Percentiles rank a stretch among this genome's conserved stretches.
Conservation (phyloP, 306 rosid genomes). For the Ochetophila trinervis region DNA sequence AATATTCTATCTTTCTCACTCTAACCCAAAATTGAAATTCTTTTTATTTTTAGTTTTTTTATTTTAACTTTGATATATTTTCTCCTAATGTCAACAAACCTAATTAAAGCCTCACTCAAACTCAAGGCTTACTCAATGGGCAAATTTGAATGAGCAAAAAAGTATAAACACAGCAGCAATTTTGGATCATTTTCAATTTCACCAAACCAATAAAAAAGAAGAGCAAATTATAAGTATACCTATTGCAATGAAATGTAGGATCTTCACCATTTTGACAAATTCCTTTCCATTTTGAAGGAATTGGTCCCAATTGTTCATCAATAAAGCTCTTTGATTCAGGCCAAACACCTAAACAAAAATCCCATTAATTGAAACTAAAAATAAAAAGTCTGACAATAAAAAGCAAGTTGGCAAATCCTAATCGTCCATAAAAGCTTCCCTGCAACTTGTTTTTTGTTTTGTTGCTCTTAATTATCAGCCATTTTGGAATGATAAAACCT, state of each 20-base stretch:
- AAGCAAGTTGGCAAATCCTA: neutral
- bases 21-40: too few species aligned
- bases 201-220: neutral
- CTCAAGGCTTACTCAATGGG: too few species aligned
- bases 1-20: neutral
- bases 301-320: conserved; percentile 65
- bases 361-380: conserved; percentile 6
- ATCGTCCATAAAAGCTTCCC: too few species aligned
- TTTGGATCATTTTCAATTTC: too few species aligned
- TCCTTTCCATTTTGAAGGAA: conserved; percentile 85
- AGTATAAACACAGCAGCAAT: too few species aligned
- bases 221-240: conserved; percentile 35
- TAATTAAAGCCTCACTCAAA: too few species aligned
- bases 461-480: too few species aligned
- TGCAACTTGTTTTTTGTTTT: too few species aligned
- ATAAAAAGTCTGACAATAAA: neutral
- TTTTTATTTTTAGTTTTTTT: too few species aligned
- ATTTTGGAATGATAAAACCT: neutral
- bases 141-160: too few species aligned
- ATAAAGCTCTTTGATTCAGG: conserved; percentile 78
- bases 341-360: conserved; percentile 57
- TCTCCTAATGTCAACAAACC: too few species aligned
- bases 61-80: too few species aligned
- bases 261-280: conserved; percentile 54
- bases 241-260: conserved; percentile 60